A percentile compares a stretch with the other conserved stretches of the same genome.
Evolutionary conservation across 2,329 filamentous ascomycete genomes (phyloP).

Genomic region (Trichophyton schoenleinii): DNA sequence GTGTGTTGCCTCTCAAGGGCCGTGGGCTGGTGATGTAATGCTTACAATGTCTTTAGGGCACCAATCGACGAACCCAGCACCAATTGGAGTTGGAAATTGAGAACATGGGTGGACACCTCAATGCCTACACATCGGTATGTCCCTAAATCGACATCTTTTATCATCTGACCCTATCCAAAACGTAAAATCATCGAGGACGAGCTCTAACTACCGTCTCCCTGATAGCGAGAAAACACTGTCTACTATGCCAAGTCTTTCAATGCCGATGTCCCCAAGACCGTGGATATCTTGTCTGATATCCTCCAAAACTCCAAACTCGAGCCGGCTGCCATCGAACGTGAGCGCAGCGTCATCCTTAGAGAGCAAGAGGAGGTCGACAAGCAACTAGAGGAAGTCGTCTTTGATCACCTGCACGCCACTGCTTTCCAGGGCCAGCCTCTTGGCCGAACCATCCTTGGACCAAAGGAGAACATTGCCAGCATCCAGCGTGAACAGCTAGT

Average conservation of each 20-base stretch:
- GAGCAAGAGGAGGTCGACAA: constrained; percentile 99
- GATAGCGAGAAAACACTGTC: constrained; percentile 92
- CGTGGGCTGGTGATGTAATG: background rate
- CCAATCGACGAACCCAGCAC: constrained; percentile 83
- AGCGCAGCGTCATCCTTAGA: constrained; percentile 95
- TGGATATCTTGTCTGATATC: constrained; percentile 98
- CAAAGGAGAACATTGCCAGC: constrained; percentile 94
- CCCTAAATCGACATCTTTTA: constrained; percentile 8
- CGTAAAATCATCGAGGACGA: background rate
- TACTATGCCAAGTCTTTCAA: constrained; percentile 99
- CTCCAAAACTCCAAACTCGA: constrained; percentile 99
- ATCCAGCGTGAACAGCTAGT: constrained; percentile 83
- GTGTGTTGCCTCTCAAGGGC: constrained; percentile 37
- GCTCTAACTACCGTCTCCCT: constrained; percentile 3
- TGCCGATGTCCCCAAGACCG: constrained; percentile 86
- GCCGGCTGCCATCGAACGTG: constrained; percentile 79
- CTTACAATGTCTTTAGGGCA: constrained; percentile 46
- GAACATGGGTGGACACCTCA: constrained; percentile 98
- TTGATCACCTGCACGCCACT: constrained; percentile 96
- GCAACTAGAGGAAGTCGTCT: constrained; percentile 98
- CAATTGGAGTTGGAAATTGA: constrained; percentile 99
- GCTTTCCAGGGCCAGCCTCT: constrained; percentile 94
- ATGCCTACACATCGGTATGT: constrained; percentile 96
- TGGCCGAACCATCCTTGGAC: constrained; percentile 93
- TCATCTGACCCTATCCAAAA: background rate